Percentiles rank a stretch among this genome's conserved stretches.
phyloP scores from a whole-genome alignment of 2,329 filamentous ascomycete genomes.

The Colletotrichum paranaense region DNA sequence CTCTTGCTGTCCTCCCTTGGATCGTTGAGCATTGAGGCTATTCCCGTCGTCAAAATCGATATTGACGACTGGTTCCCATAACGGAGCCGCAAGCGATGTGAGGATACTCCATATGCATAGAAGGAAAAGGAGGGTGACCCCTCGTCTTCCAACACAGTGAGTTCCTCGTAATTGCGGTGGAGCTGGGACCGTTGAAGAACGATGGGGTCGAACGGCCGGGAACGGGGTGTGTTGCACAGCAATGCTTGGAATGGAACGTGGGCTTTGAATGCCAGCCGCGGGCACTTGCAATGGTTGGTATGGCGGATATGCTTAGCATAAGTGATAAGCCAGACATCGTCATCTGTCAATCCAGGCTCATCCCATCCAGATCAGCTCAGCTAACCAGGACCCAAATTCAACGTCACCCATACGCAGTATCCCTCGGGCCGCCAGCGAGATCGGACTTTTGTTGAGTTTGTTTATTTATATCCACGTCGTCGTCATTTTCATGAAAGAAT shows the following conservation, averaged over 20 bases:
- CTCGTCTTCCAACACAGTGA: neutral
- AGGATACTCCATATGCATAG: neutral
- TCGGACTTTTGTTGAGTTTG: neutral
- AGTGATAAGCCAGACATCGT: conserved; percentile 20
- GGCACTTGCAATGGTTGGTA: neutral
- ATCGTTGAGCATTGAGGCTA: neutral
- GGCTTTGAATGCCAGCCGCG: neutral
- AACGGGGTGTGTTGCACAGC: neutral
- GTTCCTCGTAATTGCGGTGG: conserved; percentile 25
- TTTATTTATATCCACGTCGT: neutral
- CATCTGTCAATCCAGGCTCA: conserved; percentile 26
- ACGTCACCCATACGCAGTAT: conserved; percentile 12
- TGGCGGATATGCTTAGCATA: conserved; percentile 23
- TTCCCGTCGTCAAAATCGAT: conserved; percentile 1
- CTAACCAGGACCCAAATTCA: conserved; percentile 25
- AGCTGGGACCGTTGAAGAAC: conserved; percentile 26
- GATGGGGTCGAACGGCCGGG: conserved; percentile 14
- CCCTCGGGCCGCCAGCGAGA: neutral
- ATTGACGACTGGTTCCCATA: neutral
- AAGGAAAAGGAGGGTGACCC: neutral
- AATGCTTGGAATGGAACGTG: neutral
- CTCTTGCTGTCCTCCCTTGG: neutral
- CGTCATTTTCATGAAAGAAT: neutral
- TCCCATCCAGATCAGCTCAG: conserved; percentile 12
- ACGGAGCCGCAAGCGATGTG: conserved; percentile 22